A percentile compares a stretch with the other conserved stretches of the same genome.
phyloP scores from a whole-genome alignment of 2,329 filamentous ascomycete species.

The Beauveria australis region DNA sequence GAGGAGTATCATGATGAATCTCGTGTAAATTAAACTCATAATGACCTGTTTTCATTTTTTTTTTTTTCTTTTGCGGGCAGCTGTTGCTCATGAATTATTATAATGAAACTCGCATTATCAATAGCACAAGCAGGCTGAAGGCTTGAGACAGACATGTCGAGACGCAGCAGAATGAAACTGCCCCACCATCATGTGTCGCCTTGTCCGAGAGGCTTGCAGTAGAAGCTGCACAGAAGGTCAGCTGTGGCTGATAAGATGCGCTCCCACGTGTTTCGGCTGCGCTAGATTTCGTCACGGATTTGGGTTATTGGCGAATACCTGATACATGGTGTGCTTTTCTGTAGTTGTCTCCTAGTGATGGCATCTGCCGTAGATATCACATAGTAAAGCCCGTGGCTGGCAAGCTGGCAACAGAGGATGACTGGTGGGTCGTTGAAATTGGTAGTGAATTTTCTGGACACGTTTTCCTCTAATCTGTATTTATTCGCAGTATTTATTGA shows the following conservation, averaged over 20 bases:
- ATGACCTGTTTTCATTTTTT: too few relatives aligned
- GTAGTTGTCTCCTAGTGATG: too few relatives aligned
- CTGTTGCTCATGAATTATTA: neutral
- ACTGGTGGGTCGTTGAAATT: too few relatives aligned
- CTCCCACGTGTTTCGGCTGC: neutral
- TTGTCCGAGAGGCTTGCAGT: neutral
- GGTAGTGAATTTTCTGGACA: too few relatives aligned
- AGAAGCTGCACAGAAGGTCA: neutral
- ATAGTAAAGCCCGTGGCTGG: too few relatives aligned
- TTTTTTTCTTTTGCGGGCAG: neutral
- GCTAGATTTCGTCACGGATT: neutral
- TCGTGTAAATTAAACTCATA: neutral
- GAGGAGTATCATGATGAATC: neutral
- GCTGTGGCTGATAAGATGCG: neutral
- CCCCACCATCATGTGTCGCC: neutral
- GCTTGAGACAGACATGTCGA: neutral
- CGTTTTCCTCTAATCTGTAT: too few relatives aligned
- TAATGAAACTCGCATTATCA: neutral
- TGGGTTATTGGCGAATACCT: neutral
- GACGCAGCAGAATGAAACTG: slow-evolving; percentile 3
- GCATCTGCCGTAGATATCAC: too few relatives aligned
- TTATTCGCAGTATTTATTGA: too few relatives aligned
- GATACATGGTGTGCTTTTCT: too few relatives aligned
- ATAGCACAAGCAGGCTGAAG: neutral
- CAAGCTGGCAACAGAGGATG: too few relatives aligned